Conservation (phyloP, 2,329 filamentous ascomycete species). For the Dactylellina cionopaga region DNA sequence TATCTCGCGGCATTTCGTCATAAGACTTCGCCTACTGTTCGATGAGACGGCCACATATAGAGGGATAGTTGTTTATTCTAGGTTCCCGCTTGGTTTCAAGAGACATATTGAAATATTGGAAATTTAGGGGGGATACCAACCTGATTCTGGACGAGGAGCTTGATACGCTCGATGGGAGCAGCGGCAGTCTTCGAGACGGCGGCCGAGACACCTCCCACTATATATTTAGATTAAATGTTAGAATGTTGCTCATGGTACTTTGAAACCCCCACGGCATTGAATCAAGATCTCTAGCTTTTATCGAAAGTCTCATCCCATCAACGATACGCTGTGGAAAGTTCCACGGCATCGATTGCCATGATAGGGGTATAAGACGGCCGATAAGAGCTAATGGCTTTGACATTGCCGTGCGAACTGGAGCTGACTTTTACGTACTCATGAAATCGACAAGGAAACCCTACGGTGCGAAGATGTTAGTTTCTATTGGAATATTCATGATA, state of each 20-base stretch:
- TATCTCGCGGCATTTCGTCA: constrained; percentile 46
- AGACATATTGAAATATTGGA: background rate
- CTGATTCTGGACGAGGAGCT: constrained; percentile 99
- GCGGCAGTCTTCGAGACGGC: constrained; percentile 99
- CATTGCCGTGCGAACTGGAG: constrained; percentile 3
- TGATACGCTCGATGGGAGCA: constrained; percentile 99
- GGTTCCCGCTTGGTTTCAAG: background rate
- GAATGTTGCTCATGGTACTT: constrained; percentile 54
- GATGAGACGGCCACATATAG: background rate
- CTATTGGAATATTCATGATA: constrained; percentile 20
- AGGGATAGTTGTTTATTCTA: background rate
- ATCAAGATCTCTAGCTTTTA: constrained; percentile 21
- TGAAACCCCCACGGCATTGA: background rate
- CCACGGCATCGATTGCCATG: constrained; percentile 98
- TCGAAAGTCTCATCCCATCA: constrained; percentile 13
- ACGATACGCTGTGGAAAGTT: constrained; percentile 37
- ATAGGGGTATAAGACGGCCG: constrained; percentile 63
- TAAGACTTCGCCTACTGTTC: background rate
- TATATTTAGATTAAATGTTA: constrained; percentile 58
- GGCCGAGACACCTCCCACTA: constrained; percentile 99
- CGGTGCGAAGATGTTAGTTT: constrained; percentile 13
- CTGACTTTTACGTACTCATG: constrained; percentile 44
- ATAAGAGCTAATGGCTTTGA: constrained; percentile 26
- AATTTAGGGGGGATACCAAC: constrained; percentile 69
- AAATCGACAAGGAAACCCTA: constrained; percentile 52